Evolutionary conservation across 1,284 basidiomycete genomes (phyloP).

Genomic region (Ustanciosporium gigantosporum): DNA sequence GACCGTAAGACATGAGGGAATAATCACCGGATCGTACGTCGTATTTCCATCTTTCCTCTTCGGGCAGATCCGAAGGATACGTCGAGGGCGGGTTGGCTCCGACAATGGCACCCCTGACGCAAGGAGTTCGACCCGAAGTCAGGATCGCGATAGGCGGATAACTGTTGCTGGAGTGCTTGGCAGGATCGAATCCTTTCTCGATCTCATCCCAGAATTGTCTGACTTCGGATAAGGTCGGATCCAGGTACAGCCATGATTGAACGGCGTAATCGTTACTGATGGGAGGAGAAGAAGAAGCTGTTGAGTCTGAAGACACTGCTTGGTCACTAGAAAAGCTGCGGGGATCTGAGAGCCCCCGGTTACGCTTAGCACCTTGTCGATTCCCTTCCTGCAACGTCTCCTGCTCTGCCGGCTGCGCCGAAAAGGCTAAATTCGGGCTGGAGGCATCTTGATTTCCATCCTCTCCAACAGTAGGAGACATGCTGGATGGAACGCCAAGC

Average conservation of each 20-base stretch:
- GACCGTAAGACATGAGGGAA: slow-evolving; percentile 38
- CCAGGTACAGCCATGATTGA: slow-evolving; percentile 28
- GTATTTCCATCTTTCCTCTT: too few relatives aligned
- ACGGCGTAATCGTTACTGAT: slow-evolving; percentile 8
- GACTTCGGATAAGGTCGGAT: slow-evolving; percentile 37
- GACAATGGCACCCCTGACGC: slow-evolving; percentile 55
- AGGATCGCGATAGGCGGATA: slow-evolving; percentile 60
- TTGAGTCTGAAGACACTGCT: too few relatives aligned
- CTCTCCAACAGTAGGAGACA: not conserved
- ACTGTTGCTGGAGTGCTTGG: slow-evolving; percentile 1
- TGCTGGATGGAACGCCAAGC: slow-evolving; percentile 1
- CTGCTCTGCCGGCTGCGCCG: too few relatives aligned
- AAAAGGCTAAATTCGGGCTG: too few relatives aligned
- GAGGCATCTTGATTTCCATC: too few relatives aligned
- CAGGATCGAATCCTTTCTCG: slow-evolving; percentile 31
- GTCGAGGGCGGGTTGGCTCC: slow-evolving; percentile 12
- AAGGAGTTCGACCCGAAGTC: slow-evolving; percentile 52
- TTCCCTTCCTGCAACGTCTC: slow-evolving; percentile 16
- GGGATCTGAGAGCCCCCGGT: too few relatives aligned
- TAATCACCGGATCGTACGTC: slow-evolving; percentile 35
- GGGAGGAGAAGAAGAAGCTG: too few relatives aligned
- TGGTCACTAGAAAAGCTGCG: too few relatives aligned
- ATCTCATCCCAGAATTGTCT: slow-evolving; percentile 50
- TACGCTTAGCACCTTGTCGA: slow-evolving; percentile 15
- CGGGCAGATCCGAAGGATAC: not conserved